Evolutionary conservation across 2,329 filamentous ascomycete genomes (phyloP), one percentile per base, ranked within the genome.

Genomic region (Calonectria pauciramosa): DNA sequence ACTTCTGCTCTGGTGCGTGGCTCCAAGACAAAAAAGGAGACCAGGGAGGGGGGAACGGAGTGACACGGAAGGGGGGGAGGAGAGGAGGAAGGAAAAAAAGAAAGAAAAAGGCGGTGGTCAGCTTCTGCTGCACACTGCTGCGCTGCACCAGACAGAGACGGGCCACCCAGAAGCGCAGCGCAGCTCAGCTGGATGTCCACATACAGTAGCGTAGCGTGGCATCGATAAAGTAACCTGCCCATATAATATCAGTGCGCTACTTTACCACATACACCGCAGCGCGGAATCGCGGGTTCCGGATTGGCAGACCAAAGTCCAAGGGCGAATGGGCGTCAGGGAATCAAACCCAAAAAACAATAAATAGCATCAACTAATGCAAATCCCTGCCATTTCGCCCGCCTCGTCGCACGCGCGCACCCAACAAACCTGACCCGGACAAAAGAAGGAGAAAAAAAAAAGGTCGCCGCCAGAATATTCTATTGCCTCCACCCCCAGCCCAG

Each of bases 1-100:
- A 52, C 52, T 30, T 56, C 52, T 56, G 52, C 52, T 56, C 52
- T 56, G 30, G 52, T 34, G 52, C 52, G 30, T 56, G 52, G 52
- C 52, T 56, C 52, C 30, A 56, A 77, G n/a, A 72, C 70, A 71
- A 77, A 77, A 56, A 49, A 44, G 34, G 54, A 13, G 68, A 72
- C 71, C 68, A 64, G 65, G 65, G 59, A 30, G 54, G 41, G 49
- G 71, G 68, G 28, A 36, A 47, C 11, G 41, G 56, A 72, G 71
- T 28, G 67, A 76, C 36, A 56, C 38, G 47, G 47, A 63, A 47
- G 30, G 26, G 44, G 28, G 26, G 20, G 28, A 18, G 26, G 38
- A 14, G 28, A 30, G 23, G 28, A 28, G 71, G 14, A 36, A 26
- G 11, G 7, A 9, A 28, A 28, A 32, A 28, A 28, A 54, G 30